Percentiles rank a stretch among this genome's conserved stretches.
Evolutionary conservation across 2,329 filamentous ascomycete species (phyloP).

Genomic region (Pseudodiploospora longispora): DNA sequence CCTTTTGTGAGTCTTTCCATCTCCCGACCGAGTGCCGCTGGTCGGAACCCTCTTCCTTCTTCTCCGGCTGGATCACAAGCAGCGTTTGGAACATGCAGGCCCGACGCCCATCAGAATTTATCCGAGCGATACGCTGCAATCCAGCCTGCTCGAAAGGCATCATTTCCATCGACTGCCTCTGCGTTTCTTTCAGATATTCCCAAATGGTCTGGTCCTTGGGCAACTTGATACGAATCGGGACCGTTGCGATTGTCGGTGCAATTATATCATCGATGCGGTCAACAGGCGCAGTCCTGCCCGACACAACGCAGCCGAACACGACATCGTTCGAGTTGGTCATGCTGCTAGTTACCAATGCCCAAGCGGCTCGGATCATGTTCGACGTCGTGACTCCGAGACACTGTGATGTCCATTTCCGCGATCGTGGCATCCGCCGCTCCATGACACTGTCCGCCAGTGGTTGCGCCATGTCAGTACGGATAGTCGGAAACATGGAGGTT

Average conservation of each 20-base stretch:
- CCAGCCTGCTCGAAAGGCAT: slow-evolving; percentile 4
- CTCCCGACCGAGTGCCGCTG: neutral
- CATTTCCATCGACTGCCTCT: slow-evolving; percentile 1
- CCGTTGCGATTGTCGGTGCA: slow-evolving; percentile 4
- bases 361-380: slow-evolving; percentile 1
- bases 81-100: slow-evolving; percentile 1
- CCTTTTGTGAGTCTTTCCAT: neutral
- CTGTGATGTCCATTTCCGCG: neutral
- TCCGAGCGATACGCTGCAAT: slow-evolving; percentile 1
- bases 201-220: slow-evolving; percentile 10
- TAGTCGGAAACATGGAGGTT: neutral
- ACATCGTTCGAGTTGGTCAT: neutral
- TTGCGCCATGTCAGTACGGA: neutral
- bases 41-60: too few relatives aligned
- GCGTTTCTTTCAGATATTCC: neutral
- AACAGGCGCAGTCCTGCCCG: slow-evolving; percentile 1
- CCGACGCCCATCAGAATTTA: neutral
- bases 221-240: neutral
- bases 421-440: neutral
- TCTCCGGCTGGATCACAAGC: slow-evolving; percentile 1
- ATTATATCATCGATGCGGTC: slow-evolving; percentile 1
- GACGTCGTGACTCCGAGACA: neutral
- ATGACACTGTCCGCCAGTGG: neutral
- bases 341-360: slow-evolving; percentile 1
- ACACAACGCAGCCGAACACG: slow-evolving; percentile 1